These are phyloP conservation scores for Plantago elongata DNA, from an alignment of 257 asterid genomes.

Conservation along the genomic window DNA sequence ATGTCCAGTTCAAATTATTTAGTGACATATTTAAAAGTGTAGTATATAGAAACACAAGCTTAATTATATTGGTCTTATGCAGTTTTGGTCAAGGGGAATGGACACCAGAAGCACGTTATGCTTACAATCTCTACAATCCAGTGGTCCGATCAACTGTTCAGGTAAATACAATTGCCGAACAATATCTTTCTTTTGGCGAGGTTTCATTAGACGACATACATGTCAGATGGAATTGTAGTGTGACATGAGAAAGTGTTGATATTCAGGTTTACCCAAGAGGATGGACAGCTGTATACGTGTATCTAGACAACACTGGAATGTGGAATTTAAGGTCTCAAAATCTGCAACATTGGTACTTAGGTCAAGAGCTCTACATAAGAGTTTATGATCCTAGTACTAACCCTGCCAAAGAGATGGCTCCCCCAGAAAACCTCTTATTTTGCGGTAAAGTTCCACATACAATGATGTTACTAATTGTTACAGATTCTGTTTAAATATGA, in stretches of 20 bases:
- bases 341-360: constrained; percentile 48
- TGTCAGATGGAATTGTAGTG: not conserved
- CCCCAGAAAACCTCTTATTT: constrained; percentile 48
- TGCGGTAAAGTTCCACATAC: constrained; percentile 41
- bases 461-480: no score
- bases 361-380: constrained; percentile 73
- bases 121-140: constrained; percentile 49
- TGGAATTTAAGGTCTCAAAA: constrained; percentile 80
- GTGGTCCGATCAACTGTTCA: constrained; percentile 59
- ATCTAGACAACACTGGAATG: constrained; percentile 77
- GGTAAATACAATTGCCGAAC: constrained; percentile 19
- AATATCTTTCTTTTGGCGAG: not conserved
- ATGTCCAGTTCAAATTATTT: no score
- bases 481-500: no score
- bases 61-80: not conserved
- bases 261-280: constrained; percentile 59
- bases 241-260: not conserved
- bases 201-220: not conserved
- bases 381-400: constrained; percentile 56
- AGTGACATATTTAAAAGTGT: no score
- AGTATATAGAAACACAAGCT: no score
- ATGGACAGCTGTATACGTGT: constrained; percentile 66
- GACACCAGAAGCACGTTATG: constrained; percentile 30
- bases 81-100: constrained; percentile 54
- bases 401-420: constrained; percentile 44